Base-by-base conservation (phyloP, 2,329 filamentous ascomycete species). In the Epichloe hybrida region DNA sequence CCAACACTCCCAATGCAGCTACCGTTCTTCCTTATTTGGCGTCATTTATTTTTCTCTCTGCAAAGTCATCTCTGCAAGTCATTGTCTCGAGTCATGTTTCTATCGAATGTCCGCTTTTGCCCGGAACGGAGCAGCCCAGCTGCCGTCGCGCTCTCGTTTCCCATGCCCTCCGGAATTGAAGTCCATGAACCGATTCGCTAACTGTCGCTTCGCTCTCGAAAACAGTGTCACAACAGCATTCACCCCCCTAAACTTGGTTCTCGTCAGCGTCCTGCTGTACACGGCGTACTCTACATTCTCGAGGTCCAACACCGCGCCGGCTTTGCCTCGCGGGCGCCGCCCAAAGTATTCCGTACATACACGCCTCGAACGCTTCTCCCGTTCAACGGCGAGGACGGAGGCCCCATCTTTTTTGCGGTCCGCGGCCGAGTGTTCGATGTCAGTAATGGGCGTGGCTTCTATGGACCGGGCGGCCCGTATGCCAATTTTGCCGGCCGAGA, bases 401-500 rank as follows among this genome's bases (percentile, higher is more conserved):
- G 72, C 58, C 88, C 88, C 47, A 87, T 97, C 51, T 95, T 69
- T 98, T 69, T 98, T 46, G 86, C 88, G n/a, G 89, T 97, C 20
- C 86, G 88, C 41, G 90, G 93, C 49, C 82, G 81, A 48, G 84
- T 97, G 56, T 97, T 96, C 65, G 93, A 98, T 65, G 91, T 97
- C 23, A 81, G 83, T 0, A 72, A 81, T 13, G 91, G 93, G 23
- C 80, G 84, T 62, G 90, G 94, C 72, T 97, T 97, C 69, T 98
- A 98, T 70, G 93, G 93, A 4, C 93, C 93, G 20, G 90, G 89
- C 12, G 91, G 91, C 0, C 89, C 91, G 2, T 98, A 98, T 67
- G 83, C 84, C 66, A 97, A 97, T 72, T 98, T 98, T 64, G 93
- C 93, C 0, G 93, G 93, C 0, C 76, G 90, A 39, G 93, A 98